Evolutionary conservation across 139 green algal genomes (phyloP), one percentile per base, ranked within the genome.

Genomic region (Raphidocelis subcapitata): DNA sequence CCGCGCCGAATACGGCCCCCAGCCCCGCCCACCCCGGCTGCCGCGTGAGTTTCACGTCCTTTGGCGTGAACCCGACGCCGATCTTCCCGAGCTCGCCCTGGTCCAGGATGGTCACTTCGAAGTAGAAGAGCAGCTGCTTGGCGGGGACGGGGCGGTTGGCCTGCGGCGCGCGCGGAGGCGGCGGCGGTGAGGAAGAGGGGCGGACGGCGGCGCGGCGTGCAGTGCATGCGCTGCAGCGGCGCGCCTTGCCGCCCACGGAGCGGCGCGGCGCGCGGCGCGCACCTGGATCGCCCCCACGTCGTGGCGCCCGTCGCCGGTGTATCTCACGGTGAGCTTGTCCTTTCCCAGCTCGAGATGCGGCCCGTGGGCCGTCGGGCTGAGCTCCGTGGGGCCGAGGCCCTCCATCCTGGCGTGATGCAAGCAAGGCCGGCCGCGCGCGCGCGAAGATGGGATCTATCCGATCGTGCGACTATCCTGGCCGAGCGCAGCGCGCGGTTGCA

Each of bases 21-120:
- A n/a, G n/a, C n/a, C n/a, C 15, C 12, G 47, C 59, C 0, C 31
- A 96, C 88, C 93, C 93, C 1, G 93, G 93, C 65, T 98, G 93
- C 16, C 84, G 79, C 4, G 75, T 87, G 21, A 91, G 74, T 65
- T 92, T 94, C 81, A 92, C 92, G 55, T 36, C 59, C 12, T 65
- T 71, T 54, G 91, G 79, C 0, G 86, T 82, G 66, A 97, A 98
- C 31, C 93, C 93, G 3, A 97, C 77, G 24, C 67, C 86, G 33
- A 96, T 90, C 0, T 66, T 79, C 23, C 88, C 83, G 1, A 44
- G 36, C 12, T 91, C 75, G 20, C 92, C 93, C 21, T 62, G 49
- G 47, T 94, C 82, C 26, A 86, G 24, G 1, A 97, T 73, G 1
- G 72, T 86, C 2, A 94, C 15, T 75, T 98, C 93, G 62, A 89